Evolutionary conservation across 352 stramenopile species (phyloP).

Genomic region (Phytophthora sp.): DNA sequence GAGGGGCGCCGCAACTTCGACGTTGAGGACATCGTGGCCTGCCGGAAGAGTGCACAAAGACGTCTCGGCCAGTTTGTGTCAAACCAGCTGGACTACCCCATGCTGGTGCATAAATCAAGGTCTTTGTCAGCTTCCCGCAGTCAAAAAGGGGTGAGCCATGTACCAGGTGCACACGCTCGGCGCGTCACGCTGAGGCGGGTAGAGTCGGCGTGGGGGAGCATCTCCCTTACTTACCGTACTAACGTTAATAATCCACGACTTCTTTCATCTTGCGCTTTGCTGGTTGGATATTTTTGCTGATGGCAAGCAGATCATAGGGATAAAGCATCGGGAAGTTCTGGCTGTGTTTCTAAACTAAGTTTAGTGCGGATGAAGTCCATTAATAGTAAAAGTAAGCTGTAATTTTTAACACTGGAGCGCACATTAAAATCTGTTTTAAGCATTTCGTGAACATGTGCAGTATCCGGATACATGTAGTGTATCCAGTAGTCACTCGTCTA

Average conservation of each 20-base stretch:
- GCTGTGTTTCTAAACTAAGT: too few species aligned
- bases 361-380: too few species aligned
- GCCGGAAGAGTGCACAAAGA: slow-evolving; percentile 16
- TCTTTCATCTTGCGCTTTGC: slow-evolving; percentile 13
- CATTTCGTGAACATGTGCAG: not conserved
- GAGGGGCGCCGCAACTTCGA: slow-evolving; percentile 30
- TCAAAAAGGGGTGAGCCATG: slow-evolving; percentile 6
- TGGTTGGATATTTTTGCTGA: not conserved
- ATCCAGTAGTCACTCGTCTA: slow-evolving; percentile 30
- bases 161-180: slow-evolving; percentile 1
- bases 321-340: slow-evolving; percentile 15
- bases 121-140: not conserved
- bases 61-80: slow-evolving; percentile 10
- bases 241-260: not conserved
- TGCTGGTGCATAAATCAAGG: slow-evolving; percentile 22
- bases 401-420: too few species aligned
- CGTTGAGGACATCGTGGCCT: slow-evolving; percentile 22
- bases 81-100: slow-evolving; percentile 32
- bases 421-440: too few species aligned
- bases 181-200: not conserved
- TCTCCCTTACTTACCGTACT: too few species aligned
- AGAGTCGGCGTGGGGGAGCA: slow-evolving; percentile 1
- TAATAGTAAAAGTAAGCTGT: too few species aligned
- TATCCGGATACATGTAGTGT: too few species aligned
- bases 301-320: slow-evolving; percentile 14